Base-by-base conservation (phyloP, 805 yeast genomes). In the Monosporozyma aquatica region DNA sequence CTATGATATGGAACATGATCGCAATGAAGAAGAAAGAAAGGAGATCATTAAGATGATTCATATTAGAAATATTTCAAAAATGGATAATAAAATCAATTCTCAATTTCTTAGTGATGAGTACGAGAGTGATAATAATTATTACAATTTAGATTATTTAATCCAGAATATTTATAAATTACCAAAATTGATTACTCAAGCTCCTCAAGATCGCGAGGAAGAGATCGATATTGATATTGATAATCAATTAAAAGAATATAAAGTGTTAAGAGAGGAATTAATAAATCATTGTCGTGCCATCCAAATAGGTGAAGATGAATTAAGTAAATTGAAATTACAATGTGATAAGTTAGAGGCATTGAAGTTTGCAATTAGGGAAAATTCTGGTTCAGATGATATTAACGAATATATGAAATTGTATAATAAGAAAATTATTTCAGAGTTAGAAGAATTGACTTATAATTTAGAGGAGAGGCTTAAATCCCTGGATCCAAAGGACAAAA, bases 101-200 rank as follows among this genome's bases (percentile, higher is more conserved):
- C 29, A 39, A 39, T 39, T 29, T 9, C 13, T 29, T 6, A 24
- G 21, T 14, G 29, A 18, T 15, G 27, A 30, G 22, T 13, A 23
- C 21, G 5, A n/a, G 10, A 24, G 23, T 4, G 6, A n/a, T 4
- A 13, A 17, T 6, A 27, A 40, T 17, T n/a, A 17, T 22, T 13
- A 34, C 15, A 40, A 33, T 11, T 37, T 58, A 23, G 44, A 50
- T 11, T 44, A 43, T 36, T 34, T 58, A 18, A 47, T 52, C 2
- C 42, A 43, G 3, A 59, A 58, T 39, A 45, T 58, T 3, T 25
- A 36, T 18, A 47, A 49, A 10, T 46, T 60, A 26, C 65, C 65
- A n/a, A 44, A 45, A 25, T 47, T 60, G 39, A 25, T 44, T 5
- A 21, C 38, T 9, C 33, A 14, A 11, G 26, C 24, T 6, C 34